Evolutionary conservation across 495 filamentous ascomycete species (phyloP).

Genomic region (Pseudomonodictys pantanalensis): DNA sequence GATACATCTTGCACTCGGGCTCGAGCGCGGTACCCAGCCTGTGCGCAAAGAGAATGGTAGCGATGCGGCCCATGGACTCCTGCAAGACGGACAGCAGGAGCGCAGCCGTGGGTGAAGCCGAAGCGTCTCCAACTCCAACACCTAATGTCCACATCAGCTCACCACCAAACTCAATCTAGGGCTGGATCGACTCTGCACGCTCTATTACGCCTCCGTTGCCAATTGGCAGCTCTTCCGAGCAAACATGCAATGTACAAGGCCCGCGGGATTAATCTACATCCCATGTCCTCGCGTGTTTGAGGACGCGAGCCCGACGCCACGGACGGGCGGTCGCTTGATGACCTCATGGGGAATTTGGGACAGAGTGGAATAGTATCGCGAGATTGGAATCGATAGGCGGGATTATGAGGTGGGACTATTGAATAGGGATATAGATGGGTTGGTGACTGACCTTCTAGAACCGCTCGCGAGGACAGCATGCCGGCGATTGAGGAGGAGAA

Average conservation of each 20-base stretch:
- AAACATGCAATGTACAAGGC: background rate
- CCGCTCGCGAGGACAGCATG: constrained; percentile 80
- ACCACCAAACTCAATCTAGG: background rate
- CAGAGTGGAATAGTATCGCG: too few relatives aligned
- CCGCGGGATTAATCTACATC: constrained; percentile 13
- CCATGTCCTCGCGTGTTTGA: background rate
- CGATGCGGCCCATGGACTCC: constrained; percentile 78
- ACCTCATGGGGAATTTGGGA: too few relatives aligned
- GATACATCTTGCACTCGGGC: constrained; percentile 91
- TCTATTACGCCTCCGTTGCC: background rate
- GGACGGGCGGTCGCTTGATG: background rate
- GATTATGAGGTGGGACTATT: background rate
- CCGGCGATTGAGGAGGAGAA: constrained; percentile 93
- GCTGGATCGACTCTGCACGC: background rate
- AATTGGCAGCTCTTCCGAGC: background rate
- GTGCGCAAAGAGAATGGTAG: constrained; percentile 90
- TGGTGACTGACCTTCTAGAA: constrained; percentile 65
- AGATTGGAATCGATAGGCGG: too few relatives aligned
- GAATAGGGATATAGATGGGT: background rate
- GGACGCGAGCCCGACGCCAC: background rate
- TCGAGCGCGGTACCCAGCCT: constrained; percentile 81
- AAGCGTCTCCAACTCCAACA: constrained; percentile 85
- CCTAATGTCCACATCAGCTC: constrained; percentile 44
- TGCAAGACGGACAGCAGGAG: constrained; percentile 83
- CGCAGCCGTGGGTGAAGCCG: constrained; percentile 80